phyloP scores from a whole-genome alignment of 176 grass and related monocot genomes.

The Poa pratensis region DNA sequence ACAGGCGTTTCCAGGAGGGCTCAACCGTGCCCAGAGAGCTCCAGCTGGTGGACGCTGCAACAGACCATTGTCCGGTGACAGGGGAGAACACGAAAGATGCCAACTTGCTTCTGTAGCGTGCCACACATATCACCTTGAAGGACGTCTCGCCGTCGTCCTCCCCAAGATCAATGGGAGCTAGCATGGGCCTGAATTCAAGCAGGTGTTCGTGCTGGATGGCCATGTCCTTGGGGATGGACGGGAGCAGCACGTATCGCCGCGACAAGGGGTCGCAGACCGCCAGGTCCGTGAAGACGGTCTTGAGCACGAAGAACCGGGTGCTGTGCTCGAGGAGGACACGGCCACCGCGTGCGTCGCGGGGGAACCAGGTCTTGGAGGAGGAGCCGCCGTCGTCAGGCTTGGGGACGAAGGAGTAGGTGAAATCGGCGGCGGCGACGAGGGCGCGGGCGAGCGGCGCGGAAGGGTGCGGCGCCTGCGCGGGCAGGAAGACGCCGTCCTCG shows the following conservation, averaged over 20 bases:
- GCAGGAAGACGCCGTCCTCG: background rate
- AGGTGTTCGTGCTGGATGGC: background rate
- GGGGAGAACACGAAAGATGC: background rate
- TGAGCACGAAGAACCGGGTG: background rate
- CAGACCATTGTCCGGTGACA: background rate
- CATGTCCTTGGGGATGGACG: background rate
- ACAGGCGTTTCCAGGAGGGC: background rate
- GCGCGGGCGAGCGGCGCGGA: background rate
- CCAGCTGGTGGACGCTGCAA: background rate
- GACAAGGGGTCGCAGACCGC: constrained; percentile 32
- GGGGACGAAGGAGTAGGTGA: constrained; percentile 24
- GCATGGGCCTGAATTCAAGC: background rate
- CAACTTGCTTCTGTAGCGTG: background rate
- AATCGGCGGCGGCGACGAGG: background rate
- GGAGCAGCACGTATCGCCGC: background rate
- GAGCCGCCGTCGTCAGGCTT: background rate
- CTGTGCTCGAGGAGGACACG: constrained; percentile 20
- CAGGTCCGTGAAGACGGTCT: background rate
- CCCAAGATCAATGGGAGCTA: background rate
- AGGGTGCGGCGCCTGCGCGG: constrained; percentile 17
- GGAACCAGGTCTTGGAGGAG: background rate
- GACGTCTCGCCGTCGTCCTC: constrained; percentile 1
- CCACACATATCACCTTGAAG: constrained; percentile 32
- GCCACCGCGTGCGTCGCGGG: background rate
- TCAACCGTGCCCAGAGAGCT: background rate